Base-by-base conservation (phyloP, 192 early-diverging fungal genomes). In the Linnemannia hyalina region DNA sequence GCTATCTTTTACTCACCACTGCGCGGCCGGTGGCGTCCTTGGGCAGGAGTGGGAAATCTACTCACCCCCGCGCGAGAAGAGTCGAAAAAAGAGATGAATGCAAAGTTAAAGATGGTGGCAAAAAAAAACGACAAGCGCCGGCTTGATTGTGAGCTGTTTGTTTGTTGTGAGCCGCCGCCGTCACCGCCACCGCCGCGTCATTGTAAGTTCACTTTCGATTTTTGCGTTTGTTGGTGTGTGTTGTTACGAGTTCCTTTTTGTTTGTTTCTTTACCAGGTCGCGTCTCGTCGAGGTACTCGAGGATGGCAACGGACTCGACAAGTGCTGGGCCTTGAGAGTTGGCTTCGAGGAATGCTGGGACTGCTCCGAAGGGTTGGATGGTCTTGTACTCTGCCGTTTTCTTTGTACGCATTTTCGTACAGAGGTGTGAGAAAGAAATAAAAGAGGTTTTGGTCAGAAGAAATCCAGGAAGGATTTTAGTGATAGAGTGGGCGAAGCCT, bases 221-320 rank as follows among this genome's bases (percentile, higher is more conserved):
- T 29, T 22, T 35, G 32, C 5, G 29, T 38, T 74, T 41, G 68
- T 32, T 38, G 11, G 68, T n/a, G 26, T 23, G n/a, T 8, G 60
- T 65, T 8, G 2, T 60, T 60, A 0, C 0, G 29, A 29, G 26
- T 13, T 26, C 55, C 55, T 32, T 26, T 44, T 13, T 46, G 44
- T 46, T 46, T 11, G 4, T 68, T 72, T n/a, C 36, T 4, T 80
- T 89, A 73, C 92, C 91, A 23, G 95, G 93, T 69, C 91, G 76
- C 16, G 92, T 88, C 76, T 99, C 98, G 49, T 98, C 98, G 11
- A 99, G 90, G 76, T 97, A 97, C 77, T 99, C 98, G 20, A 97
- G 75, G 54, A 99, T 97, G 32, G 97, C 95, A 13, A 92, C 76
- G 11, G 95, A 96, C 88, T 98, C 94, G 40, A 81, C 86, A 23